Evolutionary conservation across 139 green algal genomes (phyloP), one percentile per base, ranked within the genome.

Genomic region (Picochlorum sp.): DNA sequence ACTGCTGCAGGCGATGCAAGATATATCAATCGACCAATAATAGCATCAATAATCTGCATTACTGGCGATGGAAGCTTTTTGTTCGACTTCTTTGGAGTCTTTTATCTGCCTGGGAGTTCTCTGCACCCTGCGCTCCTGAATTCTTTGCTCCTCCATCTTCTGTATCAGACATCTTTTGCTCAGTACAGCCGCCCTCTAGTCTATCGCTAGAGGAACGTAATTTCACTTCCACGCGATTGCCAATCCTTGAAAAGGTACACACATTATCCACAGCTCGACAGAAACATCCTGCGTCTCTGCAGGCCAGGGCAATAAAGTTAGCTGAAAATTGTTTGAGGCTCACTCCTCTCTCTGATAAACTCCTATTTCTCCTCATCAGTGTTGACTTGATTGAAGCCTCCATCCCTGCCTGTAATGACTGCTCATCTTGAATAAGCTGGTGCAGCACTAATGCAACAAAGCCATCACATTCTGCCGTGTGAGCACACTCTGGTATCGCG

Each of bases 391-490:
- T 88, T 73, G 97, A 90, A 0, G 78, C 63, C 72, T 97, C 92
- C 92, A 98, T 97, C 57, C 83, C 89, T 2, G 69, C 54, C 68
- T 91, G 84, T 67, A 98, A 80, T 8, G 89, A 95, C 34, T 67
- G 63, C 2, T 81, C 80, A 70, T 98, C 92, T 70, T 98, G 91
- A 65, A 97, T 65, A 45, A 97, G 68, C 66, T 97, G 83, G 2
- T 87, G 78, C 47, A 98, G 67, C 13, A 98, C 76, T 6, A 84
- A 64, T 1, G 81, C 65, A 18, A 91, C 80, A 44, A 81, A 60
- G 2, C 75, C 61, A 73, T 97, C 87, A 14, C 86, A 81, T 16
- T 75, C 71, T 3, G 79, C 77, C 18, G 73, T 51, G 28, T 85
- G 63, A 63, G 75, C 82, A 0, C 76, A 37, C 9, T 66, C 38